Conservation (phyloP, 345 rosid genomes). For the Ceriops tagal region DNA sequence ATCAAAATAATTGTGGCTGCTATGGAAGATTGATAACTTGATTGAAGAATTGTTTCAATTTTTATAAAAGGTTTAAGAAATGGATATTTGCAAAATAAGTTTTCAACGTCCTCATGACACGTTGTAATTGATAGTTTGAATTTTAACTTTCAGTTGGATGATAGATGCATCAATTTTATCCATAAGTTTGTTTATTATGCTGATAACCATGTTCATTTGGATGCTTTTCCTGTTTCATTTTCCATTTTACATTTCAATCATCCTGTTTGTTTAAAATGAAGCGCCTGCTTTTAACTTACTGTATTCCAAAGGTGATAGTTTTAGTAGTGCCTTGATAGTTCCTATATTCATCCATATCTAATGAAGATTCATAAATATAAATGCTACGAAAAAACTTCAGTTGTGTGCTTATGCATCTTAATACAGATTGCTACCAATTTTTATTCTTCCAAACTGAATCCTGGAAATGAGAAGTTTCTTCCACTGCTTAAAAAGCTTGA, state of each 20-base stretch:
- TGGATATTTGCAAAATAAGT: too few relatives aligned
- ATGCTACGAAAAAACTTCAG: conserved; percentile 4
- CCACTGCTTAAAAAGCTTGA: conserved; percentile 87
- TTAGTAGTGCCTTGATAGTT: not conserved
- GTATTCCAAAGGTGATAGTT: not conserved
- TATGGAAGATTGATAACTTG: not conserved
- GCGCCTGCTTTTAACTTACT: not conserved
- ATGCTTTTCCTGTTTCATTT: not conserved
- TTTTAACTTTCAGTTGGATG: not conserved
- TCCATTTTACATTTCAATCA: not conserved
- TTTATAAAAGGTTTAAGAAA: too few relatives aligned
- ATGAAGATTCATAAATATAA: not conserved
- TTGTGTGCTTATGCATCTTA: conserved; percentile 16
- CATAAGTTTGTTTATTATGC: not conserved
- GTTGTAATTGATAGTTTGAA: not conserved
- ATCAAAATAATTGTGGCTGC: not conserved
- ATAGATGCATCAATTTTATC: not conserved
- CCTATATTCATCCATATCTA: not conserved
- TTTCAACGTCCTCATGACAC: too few relatives aligned
- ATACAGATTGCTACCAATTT: conserved; percentile 80
- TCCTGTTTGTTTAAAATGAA: not conserved
- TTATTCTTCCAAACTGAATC: conserved; percentile 78
- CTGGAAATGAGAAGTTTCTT: conserved; percentile 74
- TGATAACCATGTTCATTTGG: not conserved
- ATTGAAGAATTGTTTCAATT: not conserved